Evolutionary conservation across 768 basidiomycete species (phyloP).

Genomic region (Guyanaporus albipodus): DNA sequence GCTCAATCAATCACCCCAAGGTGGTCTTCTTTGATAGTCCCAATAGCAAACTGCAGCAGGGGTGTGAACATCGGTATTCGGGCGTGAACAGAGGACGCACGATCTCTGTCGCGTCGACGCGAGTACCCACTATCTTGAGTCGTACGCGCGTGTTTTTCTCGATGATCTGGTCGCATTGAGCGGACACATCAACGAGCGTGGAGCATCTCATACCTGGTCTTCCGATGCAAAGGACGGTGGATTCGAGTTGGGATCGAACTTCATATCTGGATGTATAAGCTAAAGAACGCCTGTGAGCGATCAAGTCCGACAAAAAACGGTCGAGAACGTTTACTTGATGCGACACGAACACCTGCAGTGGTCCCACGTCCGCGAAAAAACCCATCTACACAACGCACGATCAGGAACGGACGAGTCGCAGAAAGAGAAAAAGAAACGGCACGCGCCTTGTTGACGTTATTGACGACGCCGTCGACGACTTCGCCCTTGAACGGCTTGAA

Average conservation of each 20-base stretch:
- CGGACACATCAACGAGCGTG: neutral
- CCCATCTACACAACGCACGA: too few relatives aligned
- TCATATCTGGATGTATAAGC: slow-evolving; percentile 93
- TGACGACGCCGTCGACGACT: slow-evolving; percentile 94
- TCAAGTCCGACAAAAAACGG: neutral
- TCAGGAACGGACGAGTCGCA: neutral
- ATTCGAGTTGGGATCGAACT: slow-evolving; percentile 93
- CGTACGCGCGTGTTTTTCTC: slow-evolving; percentile 91
- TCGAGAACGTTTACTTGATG: slow-evolving; percentile 67
- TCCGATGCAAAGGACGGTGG: slow-evolving; percentile 95
- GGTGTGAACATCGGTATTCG: slow-evolving; percentile 2
- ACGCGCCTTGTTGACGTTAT: slow-evolving; percentile 90
- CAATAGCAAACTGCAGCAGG: slow-evolving; percentile 90
- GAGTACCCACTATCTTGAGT: slow-evolving; percentile 96
- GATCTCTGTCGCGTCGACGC: slow-evolving; percentile 97
- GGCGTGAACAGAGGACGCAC: slow-evolving; percentile 43
- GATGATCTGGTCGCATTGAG: slow-evolving; percentile 56
- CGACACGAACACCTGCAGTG: slow-evolving; percentile 90
- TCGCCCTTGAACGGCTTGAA: slow-evolving; percentile 99
- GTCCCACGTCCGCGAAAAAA: slow-evolving; percentile 96
- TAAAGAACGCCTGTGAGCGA: slow-evolving; percentile 31
- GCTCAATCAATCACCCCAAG: slow-evolving; percentile 87
- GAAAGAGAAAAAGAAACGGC: neutral
- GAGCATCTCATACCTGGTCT: slow-evolving; percentile 57
- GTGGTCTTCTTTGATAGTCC: slow-evolving; percentile 97